Conservation (phyloP, 345 rosid species). For the Rhodomyrtus tomentosa region DNA sequence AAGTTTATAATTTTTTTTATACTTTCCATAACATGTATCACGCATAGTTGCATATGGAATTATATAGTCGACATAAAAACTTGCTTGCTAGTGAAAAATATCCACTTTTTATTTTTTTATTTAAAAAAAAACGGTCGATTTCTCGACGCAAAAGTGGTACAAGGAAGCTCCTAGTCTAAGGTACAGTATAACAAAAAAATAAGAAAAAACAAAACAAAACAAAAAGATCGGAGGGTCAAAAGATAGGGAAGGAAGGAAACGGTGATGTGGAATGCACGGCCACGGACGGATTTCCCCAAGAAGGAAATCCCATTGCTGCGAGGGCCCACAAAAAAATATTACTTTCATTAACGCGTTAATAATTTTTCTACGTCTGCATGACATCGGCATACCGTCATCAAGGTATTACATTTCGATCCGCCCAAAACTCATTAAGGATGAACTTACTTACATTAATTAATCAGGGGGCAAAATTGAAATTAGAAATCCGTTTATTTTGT, state of each 20-base stretch:
- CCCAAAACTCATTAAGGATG: background rate
- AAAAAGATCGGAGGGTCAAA: background rate
- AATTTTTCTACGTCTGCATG: background rate
- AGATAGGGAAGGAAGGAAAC: background rate
- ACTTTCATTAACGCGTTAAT: background rate
- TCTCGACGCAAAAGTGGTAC: background rate
- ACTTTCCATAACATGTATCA: background rate
- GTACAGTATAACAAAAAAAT: background rate
- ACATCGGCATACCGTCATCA: background rate
- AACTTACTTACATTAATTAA: background rate
- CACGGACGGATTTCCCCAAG: background rate
- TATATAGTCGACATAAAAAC: background rate
- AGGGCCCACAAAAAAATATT: background rate
- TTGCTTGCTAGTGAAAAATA: background rate
- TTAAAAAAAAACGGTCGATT: background rate
- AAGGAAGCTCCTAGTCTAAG: background rate
- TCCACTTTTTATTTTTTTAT: background rate
- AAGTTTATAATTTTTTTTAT: no score
- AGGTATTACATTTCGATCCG: background rate
- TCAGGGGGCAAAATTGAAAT: background rate
- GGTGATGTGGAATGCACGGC: background rate
- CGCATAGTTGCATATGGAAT: background rate
- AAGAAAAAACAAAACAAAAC: background rate
- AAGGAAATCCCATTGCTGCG: background rate
- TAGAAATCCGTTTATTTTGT: no score